phyloP scores from a whole-genome alignment of 2,329 filamentous ascomycete species.

The Purpureocillium takamizusanense region DNA sequence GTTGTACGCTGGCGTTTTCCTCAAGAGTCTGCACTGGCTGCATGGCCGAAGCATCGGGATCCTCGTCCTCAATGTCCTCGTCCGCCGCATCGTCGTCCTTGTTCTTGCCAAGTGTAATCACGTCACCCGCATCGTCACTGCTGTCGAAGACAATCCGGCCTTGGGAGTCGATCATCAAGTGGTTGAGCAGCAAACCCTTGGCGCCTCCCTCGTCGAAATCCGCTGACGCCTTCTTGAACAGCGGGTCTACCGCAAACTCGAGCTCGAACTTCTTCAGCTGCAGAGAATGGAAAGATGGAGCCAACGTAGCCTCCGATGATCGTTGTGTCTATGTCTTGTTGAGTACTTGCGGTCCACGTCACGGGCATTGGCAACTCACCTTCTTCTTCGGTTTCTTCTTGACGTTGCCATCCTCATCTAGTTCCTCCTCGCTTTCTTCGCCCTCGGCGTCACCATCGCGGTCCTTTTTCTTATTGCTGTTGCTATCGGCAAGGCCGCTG shows the following conservation, averaged over 20 bases:
- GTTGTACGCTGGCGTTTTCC: constrained; percentile 32
- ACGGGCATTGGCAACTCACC: constrained; percentile 45
- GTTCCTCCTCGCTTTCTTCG: constrained; percentile 56
- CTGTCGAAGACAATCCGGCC: constrained; percentile 97
- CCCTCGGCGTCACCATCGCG: constrained; percentile 57
- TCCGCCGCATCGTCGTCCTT: constrained; percentile 31
- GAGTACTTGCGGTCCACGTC: not conserved
- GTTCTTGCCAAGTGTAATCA: constrained; percentile 21
- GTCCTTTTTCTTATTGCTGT: constrained; percentile 65
- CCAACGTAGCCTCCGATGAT: constrained; percentile 88
- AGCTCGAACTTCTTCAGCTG: constrained; percentile 97
- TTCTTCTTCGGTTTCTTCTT: constrained; percentile 65
- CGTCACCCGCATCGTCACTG: constrained; percentile 70
- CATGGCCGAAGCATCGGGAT: constrained; percentile 16
- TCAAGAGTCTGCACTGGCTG: constrained; percentile 34
- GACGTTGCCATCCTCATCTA: constrained; percentile 51
- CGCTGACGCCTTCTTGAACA: constrained; percentile 98
- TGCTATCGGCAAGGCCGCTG: constrained; percentile 85
- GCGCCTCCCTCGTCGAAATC: constrained; percentile 98
- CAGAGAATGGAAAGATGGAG: constrained; percentile 75
- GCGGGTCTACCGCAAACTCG: constrained; percentile 89
- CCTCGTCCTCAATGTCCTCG: constrained; percentile 24
- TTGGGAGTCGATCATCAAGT: constrained; percentile 87
- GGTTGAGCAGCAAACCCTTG: constrained; percentile 88
- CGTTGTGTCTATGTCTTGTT: constrained; percentile 46